Evolutionary conservation across 805 yeast genomes (phyloP), one percentile per base, ranked within the genome.

Genomic region (Monosporozyma yasuniensis): DNA sequence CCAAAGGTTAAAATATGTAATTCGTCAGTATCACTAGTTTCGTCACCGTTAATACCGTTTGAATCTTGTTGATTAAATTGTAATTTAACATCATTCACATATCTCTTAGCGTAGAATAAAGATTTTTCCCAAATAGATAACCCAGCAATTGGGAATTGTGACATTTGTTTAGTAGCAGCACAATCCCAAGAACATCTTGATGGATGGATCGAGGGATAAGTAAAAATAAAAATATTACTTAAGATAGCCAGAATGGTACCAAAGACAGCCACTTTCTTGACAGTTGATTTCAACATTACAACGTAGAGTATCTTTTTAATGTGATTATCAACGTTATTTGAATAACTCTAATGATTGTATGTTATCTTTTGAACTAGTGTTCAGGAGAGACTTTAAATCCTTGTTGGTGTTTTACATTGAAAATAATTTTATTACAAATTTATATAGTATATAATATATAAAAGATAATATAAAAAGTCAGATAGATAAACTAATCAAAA

Each of bases 1-100:
- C 98, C 99, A 65, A 89, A 83, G 5, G 96, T 84, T 55, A 90
- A 65, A 67, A 93, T 67, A 54, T 79, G 79, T 47, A 90, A 76
- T 56, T 77, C 80, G 10, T 72, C 63, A 22, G 23, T 27, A 12
- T 39, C 35, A 2, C 12, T 32, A 7, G 30, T 9, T 9, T 35
- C 32, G 38, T n/a, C 14, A 22, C 32, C 16, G 19, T 32, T 32
- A 16, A n/a, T 16, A 30, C 57, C 63, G 2, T 44, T 49, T 19
- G 45, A 44, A 14, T 38, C 27, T 4, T 47, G 16, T 16, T 46
- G 25, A 44, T 53, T 9, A 41, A 49, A 51, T 47, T 51, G 58
- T 37, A 34, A 57, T 49, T 28, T 66, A 19, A 50, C 72, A 54
- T 56, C 71, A 50, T 42, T 63, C 60, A 59, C 39, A 63, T 65